phyloP scores from a whole-genome alignment of 306 rosid species.

The Mucuna pruriens region DNA sequence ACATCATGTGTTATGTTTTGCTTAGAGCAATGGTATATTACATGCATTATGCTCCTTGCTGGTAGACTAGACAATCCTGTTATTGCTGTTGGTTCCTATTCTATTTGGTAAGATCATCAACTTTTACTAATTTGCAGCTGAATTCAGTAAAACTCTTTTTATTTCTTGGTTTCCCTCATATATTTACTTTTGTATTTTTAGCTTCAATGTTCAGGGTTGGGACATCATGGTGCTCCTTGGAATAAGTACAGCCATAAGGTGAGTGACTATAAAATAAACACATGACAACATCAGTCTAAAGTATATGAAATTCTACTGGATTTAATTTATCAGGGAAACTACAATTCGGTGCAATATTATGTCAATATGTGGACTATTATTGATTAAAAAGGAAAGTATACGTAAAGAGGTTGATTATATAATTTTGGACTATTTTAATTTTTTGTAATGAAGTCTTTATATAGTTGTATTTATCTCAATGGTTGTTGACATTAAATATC shows the following conservation, averaged over 20 bases:
- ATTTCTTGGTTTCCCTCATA: background rate
- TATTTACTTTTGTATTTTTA: background rate
- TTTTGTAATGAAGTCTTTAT: too few relatives aligned
- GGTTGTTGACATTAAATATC: too few relatives aligned
- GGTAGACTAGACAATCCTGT: constrained; percentile 54
- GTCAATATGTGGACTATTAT: too few relatives aligned
- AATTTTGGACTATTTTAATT: too few relatives aligned
- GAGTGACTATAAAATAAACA: background rate
- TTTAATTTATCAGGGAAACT: background rate
- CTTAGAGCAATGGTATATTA: constrained; percentile 55
- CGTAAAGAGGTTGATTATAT: too few relatives aligned
- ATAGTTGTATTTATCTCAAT: too few relatives aligned
- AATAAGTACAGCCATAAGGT: constrained; percentile 39
- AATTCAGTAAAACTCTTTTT: background rate
- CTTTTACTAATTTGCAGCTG: background rate
- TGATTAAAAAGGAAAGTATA: too few relatives aligned
- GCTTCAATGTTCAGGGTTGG: constrained; percentile 40
- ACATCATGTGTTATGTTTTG: constrained; percentile 55
- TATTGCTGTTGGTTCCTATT: constrained; percentile 57
- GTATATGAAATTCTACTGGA: too few relatives aligned
- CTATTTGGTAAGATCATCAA: constrained; percentile 55
- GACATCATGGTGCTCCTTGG: constrained; percentile 23
- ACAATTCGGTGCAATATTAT: background rate
- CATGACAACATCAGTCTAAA: too few relatives aligned
- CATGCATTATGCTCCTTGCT: constrained; percentile 43